phyloP scores from a whole-genome alignment of 192 early-diverging fungal species.

The Backusella australiensis region DNA sequence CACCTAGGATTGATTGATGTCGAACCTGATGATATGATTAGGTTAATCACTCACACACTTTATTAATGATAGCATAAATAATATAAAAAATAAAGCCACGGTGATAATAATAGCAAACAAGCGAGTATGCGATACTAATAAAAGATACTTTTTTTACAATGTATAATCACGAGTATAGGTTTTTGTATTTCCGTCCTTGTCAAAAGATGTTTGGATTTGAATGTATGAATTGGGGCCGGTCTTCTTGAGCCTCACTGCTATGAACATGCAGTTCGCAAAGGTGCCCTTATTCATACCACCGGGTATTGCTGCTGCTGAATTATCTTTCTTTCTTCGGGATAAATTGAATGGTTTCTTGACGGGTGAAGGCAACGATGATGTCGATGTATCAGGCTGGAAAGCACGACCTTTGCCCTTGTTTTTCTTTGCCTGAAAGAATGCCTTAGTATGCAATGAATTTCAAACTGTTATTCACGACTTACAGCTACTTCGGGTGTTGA shows the following conservation, averaged over 20 bases:
- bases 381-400: neutral
- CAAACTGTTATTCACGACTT: neutral
- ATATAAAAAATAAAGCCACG: neutral
- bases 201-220: neutral
- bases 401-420: neutral
- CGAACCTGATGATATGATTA: no score
- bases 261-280: neutral
- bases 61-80: no score
- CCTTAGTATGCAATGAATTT: neutral
- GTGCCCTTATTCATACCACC: neutral
- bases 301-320: neutral
- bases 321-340: neutral
- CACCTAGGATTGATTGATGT: no score
- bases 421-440: neutral
- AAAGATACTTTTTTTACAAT: neutral
- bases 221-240: neutral
- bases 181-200: neutral
- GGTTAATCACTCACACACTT: no score
- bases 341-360: neutral
- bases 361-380: neutral
- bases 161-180: neutral
- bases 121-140: no score
- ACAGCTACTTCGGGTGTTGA: neutral
- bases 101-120: no score
- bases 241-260: neutral